A percentile compares a stretch with the other conserved stretches of the same genome.
Evolutionary conservation across 345 rosid species (phyloP).

Genomic region (Pugionium dolabratum): DNA sequence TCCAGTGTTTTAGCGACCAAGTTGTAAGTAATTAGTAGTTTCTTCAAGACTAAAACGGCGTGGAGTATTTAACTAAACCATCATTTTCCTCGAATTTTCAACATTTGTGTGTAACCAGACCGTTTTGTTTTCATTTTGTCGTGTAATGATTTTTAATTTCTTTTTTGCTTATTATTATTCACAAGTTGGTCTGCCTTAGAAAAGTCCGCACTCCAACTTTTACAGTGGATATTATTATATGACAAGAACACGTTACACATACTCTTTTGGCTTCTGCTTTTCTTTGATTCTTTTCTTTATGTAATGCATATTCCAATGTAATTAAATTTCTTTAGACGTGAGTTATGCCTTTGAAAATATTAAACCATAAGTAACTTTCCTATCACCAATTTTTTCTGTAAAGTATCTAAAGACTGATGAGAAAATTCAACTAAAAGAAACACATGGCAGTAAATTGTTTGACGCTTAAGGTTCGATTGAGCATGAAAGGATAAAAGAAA

Average conservation of each 20-base stretch:
- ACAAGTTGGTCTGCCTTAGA: constrained; percentile 8
- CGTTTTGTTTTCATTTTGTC: constrained; percentile 4
- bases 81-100: constrained; percentile 30
- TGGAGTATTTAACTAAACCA: neutral
- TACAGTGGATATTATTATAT: constrained; percentile 31
- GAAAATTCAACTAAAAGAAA: constrained; percentile 7
- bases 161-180: neutral
- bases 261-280: neutral
- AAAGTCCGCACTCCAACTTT: constrained; percentile 38
- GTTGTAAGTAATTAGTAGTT: constrained; percentile 4
- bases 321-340: neutral
- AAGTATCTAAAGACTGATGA: neutral
- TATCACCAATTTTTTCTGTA: neutral
- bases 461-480: too few species aligned
- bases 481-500: too few species aligned
- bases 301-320: too few species aligned
- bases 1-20: constrained; percentile 34
- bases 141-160: neutral
- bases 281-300: neutral
- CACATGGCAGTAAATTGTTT: too few species aligned
- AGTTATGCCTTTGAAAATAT: constrained; percentile 7
- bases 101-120: neutral
- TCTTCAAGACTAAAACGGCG: neutral
- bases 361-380: neutral
- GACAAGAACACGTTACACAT: constrained; percentile 2